A percentile compares a stretch with the other conserved stretches of the same genome.
Conservation (phyloP, 2,329 filamentous ascomycete genomes). For the Fusarium pseudonygamai region DNA sequence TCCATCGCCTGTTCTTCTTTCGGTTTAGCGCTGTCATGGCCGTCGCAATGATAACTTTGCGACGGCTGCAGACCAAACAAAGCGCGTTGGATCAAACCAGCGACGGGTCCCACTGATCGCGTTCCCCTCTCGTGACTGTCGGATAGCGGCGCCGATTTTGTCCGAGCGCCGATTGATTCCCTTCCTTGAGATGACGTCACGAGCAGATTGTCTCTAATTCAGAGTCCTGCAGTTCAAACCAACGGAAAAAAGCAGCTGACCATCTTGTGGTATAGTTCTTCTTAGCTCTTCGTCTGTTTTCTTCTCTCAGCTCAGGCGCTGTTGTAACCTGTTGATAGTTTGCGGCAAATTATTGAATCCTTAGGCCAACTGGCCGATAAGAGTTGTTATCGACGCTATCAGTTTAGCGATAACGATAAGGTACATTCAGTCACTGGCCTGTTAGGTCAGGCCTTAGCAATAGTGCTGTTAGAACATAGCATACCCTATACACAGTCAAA, state of each 20-base stretch:
- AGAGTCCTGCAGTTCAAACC: not conserved
- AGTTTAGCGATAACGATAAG: no score
- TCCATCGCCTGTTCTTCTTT: not conserved
- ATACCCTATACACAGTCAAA: not conserved
- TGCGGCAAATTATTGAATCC: not conserved
- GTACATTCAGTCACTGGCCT: not conserved
- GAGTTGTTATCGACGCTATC: not conserved
- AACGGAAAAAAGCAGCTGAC: rapidly evolving
- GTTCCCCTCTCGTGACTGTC: not conserved
- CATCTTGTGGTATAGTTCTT: rapidly evolving
- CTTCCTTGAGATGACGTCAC: not conserved
- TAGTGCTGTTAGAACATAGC: not conserved
- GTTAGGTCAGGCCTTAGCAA: not conserved
- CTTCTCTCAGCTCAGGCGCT: no score
- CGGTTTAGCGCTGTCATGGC: not conserved
- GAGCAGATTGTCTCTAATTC: not conserved
- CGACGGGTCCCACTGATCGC: not conserved
- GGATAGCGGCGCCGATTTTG: not conserved
- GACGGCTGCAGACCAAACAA: not conserved
- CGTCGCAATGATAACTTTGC: conserved; percentile 5
- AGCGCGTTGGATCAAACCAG: not conserved
- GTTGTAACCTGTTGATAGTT: not conserved
- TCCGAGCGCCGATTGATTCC: not conserved
- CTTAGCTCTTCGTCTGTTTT: rapidly evolving
- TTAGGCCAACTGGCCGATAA: not conserved